Conservation (phyloP, 2,329 filamentous ascomycete species). For the Fusarium beomiforme region DNA sequence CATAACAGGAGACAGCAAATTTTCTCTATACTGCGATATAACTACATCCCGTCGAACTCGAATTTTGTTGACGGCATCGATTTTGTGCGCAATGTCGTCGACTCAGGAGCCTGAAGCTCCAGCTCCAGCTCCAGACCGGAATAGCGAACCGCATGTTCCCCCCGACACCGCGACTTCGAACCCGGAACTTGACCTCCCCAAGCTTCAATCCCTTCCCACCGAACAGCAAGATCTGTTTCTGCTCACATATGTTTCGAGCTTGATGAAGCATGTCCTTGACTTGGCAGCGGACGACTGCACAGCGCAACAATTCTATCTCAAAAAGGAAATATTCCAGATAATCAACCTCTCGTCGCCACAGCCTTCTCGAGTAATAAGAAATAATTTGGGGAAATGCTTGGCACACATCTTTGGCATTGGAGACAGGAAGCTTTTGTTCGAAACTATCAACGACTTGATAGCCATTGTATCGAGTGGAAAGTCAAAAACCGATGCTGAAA, state of each 20-base stretch:
- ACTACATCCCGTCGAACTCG: conserved; percentile 10
- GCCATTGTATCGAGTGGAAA: conserved; percentile 78
- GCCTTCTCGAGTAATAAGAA: conserved; percentile 88
- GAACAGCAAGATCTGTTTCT: conserved; percentile 98
- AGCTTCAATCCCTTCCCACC: conserved; percentile 86
- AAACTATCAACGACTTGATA: conserved; percentile 91
- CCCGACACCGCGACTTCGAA: conserved; percentile 59
- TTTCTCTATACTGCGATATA: conserved; percentile 7
- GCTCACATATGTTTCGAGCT: conserved; percentile 84
- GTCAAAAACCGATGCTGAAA: conserved; percentile 77
- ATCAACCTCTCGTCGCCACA: conserved; percentile 85
- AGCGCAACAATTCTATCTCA: conserved; percentile 88
- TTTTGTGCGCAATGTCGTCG: conserved; percentile 48
- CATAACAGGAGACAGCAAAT: conserved; percentile 22
- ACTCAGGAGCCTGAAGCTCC: conserved; percentile 50
- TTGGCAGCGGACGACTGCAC: conserved; percentile 84
- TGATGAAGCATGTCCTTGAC: conserved; percentile 81
- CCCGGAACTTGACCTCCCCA: conserved; percentile 87
- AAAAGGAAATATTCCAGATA: conserved; percentile 94
- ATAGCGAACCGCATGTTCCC: conserved; percentile 47
- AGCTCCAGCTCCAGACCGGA: conserved; percentile 46
- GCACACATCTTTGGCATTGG: conserved; percentile 84
- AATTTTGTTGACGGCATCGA: conserved; percentile 34
- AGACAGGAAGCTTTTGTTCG: conserved; percentile 90
- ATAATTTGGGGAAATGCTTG: conserved; percentile 87